phyloP scores from a whole-genome alignment of 768 basidiomycete genomes.

The Coprinellus aureogranulatus region DNA sequence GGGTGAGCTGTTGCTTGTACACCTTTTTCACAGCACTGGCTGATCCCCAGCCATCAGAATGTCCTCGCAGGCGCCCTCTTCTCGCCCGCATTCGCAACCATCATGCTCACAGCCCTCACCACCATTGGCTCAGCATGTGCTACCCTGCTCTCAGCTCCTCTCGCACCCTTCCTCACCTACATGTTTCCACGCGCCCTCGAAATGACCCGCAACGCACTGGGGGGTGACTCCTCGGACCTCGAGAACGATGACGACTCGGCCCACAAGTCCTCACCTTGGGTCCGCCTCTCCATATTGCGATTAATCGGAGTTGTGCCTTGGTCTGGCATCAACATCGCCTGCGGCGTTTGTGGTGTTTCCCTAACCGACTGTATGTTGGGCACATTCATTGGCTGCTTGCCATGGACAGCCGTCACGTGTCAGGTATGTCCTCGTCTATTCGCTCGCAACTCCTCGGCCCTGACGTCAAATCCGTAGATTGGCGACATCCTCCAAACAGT shows the following conservation, averaged over 20 bases:
- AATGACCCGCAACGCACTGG: slow-evolving; percentile 78
- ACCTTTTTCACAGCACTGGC: slow-evolving; percentile 11
- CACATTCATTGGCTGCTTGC: slow-evolving; percentile 78
- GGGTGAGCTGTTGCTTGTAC: slow-evolving; percentile 74
- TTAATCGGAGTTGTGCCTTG: slow-evolving; percentile 93
- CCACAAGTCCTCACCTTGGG: slow-evolving; percentile 61
- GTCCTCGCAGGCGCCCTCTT: slow-evolving; percentile 87
- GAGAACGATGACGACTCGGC: slow-evolving; percentile 33
- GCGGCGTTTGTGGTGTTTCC: slow-evolving; percentile 84
- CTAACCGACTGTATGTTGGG: slow-evolving; percentile 74
- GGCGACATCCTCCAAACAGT: slow-evolving; percentile 86
- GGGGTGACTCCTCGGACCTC: slow-evolving; percentile 52
- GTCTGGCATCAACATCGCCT: slow-evolving; percentile 97
- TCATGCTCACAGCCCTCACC: slow-evolving; percentile 81
- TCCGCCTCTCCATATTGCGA: slow-evolving; percentile 81
- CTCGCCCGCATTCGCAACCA: slow-evolving; percentile 75
- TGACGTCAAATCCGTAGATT: slow-evolving; percentile 46
- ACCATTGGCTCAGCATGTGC: slow-evolving; percentile 83
- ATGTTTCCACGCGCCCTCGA: slow-evolving; percentile 83
- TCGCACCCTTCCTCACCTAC: slow-evolving; percentile 78
- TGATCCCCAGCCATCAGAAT: slow-evolving; percentile 52
- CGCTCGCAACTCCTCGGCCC: not conserved
- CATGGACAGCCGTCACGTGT: slow-evolving; percentile 91
- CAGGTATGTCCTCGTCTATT: slow-evolving; percentile 49
- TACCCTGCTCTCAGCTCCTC: slow-evolving; percentile 75